Evolutionary conservation across 345 rosid species (phyloP), one percentile per base, ranked within the genome.

Genomic region (Camelina neglecta): DNA sequence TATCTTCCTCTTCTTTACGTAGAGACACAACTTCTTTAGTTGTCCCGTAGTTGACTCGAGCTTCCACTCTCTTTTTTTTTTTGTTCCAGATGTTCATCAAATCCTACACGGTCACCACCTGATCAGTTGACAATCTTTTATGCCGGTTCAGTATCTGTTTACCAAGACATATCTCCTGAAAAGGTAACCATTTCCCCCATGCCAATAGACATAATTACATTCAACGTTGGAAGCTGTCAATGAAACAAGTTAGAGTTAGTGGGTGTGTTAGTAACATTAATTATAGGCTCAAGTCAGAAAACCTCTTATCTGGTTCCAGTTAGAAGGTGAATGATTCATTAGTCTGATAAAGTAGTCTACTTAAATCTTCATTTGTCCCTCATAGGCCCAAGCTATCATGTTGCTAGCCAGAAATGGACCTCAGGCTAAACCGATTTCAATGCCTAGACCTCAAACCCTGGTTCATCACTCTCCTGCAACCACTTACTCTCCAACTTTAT

Each of bases 341-440:
- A 0, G 3, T 44, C 29, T 11, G 59, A 57, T 56, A 7, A 42
- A 12, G 0, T 15, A 48, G 36, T 66, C 12, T 50, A 1, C 35
- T 67, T 67, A 51, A 20, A 36, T 35, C 12, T 12, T 38, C 36
- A 26, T 26, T 54, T 54, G n/a, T 54, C 18, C 36, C 2, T 57
- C 75, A 54, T 83, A 89, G 91, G 93, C 93, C 11, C 84, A 84
- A 39, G 89, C 87, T 64, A 84, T 89, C 65, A 84, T 89, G 93
- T 75, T 86, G 62, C 72, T 84, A 82, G 93, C 93, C 55, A 81
- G 88, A 75, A 80, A 83, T 59, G 83, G 80, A 7, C 67, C 83
- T 51, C 81, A 77, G 51, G 16, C 26, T 55, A 68, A 41, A 41
- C 69, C 60, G n/a, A 24, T 49, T 72, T 4, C 41, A 49, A 15